Base-by-base conservation (phyloP, 192 early-diverging fungal genomes). In the Podila epigama region DNA sequence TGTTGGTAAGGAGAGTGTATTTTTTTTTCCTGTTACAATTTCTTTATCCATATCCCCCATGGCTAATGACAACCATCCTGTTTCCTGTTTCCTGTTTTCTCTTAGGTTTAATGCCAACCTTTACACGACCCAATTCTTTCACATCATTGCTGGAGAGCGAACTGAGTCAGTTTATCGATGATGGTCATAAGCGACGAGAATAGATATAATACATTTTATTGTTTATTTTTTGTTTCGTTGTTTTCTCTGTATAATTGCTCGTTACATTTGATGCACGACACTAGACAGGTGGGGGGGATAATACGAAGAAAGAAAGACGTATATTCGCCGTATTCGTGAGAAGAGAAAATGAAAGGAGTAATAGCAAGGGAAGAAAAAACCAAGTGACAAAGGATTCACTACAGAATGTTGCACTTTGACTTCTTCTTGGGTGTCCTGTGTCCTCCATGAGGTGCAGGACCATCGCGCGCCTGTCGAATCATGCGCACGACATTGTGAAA, bases 401-500 rank as follows among this genome's bases (percentile, higher is more conserved):
- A 75, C 41, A 75, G 65, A 28, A 75, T 75, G 12, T 18, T 50
- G 65, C 71, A 75, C 55, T 65, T 72, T 65, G 60, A 58, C 60
- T 67, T 77, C 50, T 63, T 77, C 60, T 63, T 77, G 18, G 8
- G 32, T n/a, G 60, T 1, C 27, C 59, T 70, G 50, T 50, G 16
- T 20, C 29, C 33, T n/a, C 29, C 33, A 20, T 22, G 41, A 5
- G 71, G 71, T 33, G 64, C 71, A 22, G 64, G 72, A 25, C 72
- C 80, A 64, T 90, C 89, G 33, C 87, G 82, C 60, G 82, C 80
- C 62, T 79, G 79, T 52, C 93, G 86, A 66, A 96, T 92, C 89
- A 92, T 89, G 25, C 92, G 85, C 25, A 94, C 93, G 4, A 93
- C 91, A 51, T 84, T 89, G 67, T 92, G 93, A 66, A 94, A 96